phyloP scores from a whole-genome alignment of 257 asterid species.

The Solanum dulcamara region DNA sequence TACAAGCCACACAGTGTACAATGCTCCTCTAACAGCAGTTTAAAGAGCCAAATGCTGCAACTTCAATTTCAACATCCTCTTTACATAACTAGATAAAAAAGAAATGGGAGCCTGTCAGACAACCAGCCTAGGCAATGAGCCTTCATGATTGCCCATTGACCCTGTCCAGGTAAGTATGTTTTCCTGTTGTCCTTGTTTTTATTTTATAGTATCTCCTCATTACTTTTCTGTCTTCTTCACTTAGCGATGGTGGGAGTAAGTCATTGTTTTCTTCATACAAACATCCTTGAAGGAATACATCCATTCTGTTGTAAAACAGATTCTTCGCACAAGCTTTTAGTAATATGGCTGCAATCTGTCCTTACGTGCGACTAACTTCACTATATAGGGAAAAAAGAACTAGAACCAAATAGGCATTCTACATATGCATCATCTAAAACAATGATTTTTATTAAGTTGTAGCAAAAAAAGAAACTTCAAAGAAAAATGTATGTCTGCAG shows the following conservation, averaged over 20 bases:
- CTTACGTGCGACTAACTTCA: neutral
- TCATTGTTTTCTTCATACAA: too few species aligned
- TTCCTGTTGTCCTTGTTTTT: neutral
- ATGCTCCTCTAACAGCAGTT: too few species aligned
- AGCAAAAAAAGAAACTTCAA: neutral
- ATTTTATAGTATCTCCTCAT: neutral
- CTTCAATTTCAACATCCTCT: too few species aligned
- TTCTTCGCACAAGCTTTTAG: neutral
- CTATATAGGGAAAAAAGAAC: neutral
- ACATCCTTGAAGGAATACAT: too few species aligned
- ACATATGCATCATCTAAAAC: neutral
- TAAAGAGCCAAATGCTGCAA: too few species aligned
- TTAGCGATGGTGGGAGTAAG: neutral
- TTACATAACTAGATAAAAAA: too few species aligned
- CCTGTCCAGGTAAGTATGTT: slow-evolving; percentile 23
- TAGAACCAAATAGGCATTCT: neutral
- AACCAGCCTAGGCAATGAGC: slow-evolving; percentile 12
- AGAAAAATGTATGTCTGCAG: neutral
- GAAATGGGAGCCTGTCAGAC: too few species aligned
- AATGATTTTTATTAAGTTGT: neutral
- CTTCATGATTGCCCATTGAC: slow-evolving; percentile 20
- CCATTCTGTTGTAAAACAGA: neutral
- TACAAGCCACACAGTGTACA: too few species aligned
- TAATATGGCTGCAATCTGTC: neutral
- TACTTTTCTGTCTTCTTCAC: neutral